phyloP scores from a whole-genome alignment of 2,329 filamentous ascomycete species.

The Leptographium procerum region DNA sequence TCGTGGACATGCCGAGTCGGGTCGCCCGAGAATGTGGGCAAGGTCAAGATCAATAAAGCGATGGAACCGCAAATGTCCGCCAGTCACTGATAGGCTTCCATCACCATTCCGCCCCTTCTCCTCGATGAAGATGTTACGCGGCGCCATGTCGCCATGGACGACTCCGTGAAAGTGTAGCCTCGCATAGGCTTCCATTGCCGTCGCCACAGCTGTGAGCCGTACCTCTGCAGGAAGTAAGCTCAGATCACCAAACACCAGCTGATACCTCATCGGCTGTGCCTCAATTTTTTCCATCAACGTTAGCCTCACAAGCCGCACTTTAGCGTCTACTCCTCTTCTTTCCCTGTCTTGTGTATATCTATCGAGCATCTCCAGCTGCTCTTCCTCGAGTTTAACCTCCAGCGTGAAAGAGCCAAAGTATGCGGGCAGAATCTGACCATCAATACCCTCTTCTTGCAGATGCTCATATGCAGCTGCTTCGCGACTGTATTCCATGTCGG shows the following conservation, averaged over 20 bases:
- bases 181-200: slow-evolving; percentile 9
- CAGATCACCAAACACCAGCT: slow-evolving; percentile 9
- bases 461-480: slow-evolving; percentile 11
- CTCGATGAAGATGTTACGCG: slow-evolving; percentile 11
- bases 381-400: slow-evolving; percentile 3
- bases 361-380: slow-evolving; percentile 1
- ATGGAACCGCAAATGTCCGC: neutral
- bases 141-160: slow-evolving; percentile 10
- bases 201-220: slow-evolving; percentile 6
- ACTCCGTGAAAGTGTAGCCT: slow-evolving; percentile 10
- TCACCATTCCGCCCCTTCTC: neutral
- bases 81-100: no score
- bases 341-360: neutral
- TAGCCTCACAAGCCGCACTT: slow-evolving; percentile 7
- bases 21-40: slow-evolving; percentile 7
- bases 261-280: slow-evolving; percentile 6
- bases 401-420: slow-evolving; percentile 9
- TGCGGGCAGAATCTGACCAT: slow-evolving; percentile 9
- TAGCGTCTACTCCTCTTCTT: neutral
- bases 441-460: slow-evolving; percentile 6
- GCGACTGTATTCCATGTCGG: slow-evolving; percentile 12
- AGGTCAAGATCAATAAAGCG: slow-evolving; percentile 12
- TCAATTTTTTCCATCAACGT: slow-evolving; percentile 7
- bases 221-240: neutral
- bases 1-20: neutral